These are phyloP conservation scores for Pythium apleroticum DNA, from an alignment of 352 stramenopile genomes.

Conservation along the genomic window DNA sequence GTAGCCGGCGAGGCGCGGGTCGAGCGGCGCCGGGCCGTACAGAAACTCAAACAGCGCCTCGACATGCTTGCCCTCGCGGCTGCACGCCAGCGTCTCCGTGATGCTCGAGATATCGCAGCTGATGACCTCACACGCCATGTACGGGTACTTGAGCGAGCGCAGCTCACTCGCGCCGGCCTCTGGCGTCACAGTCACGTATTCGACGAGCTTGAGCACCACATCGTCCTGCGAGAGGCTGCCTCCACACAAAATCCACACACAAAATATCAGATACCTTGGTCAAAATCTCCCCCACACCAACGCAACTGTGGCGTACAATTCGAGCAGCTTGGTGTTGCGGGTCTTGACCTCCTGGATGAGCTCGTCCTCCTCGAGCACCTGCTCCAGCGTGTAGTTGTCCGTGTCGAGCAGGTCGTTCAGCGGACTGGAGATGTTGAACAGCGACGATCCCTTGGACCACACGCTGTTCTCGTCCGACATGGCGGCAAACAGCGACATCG, in stretches of 20 bases:
- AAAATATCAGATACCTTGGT: conserved; percentile 1
- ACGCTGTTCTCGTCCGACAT: conserved; percentile 81
- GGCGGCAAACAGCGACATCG: conserved; percentile 84
- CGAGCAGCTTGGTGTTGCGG: conserved; percentile 92
- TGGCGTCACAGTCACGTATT: conserved; percentile 68
- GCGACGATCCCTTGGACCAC: conserved; percentile 79
- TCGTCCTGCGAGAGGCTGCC: conserved; percentile 76
- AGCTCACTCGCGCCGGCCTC: conserved; percentile 57
- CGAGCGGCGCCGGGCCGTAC: conserved; percentile 73
- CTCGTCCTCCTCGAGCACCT: conserved; percentile 96
- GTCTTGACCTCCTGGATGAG: conserved; percentile 97
- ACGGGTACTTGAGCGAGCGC: conserved; percentile 91
- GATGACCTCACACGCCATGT: conserved; percentile 98
- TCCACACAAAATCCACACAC: conserved; percentile 4
- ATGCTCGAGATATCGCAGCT: conserved; percentile 96
- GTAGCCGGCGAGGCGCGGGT: conserved; percentile 95
- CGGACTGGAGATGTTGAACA: conserved; percentile 91
- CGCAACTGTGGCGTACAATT: conserved; percentile 93
- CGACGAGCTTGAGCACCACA: conserved; percentile 67
- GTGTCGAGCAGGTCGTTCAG: conserved; percentile 95
- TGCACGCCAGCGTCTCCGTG: conserved; percentile 86
- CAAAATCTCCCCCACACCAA: too few species aligned
- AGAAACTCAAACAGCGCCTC: conserved; percentile 93
- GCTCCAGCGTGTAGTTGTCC: conserved; percentile 91
- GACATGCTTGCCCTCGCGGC: conserved; percentile 64